Evolutionary conservation across 805 yeast species (phyloP).

Genomic region (Debaryomyces tyrocola): DNA sequence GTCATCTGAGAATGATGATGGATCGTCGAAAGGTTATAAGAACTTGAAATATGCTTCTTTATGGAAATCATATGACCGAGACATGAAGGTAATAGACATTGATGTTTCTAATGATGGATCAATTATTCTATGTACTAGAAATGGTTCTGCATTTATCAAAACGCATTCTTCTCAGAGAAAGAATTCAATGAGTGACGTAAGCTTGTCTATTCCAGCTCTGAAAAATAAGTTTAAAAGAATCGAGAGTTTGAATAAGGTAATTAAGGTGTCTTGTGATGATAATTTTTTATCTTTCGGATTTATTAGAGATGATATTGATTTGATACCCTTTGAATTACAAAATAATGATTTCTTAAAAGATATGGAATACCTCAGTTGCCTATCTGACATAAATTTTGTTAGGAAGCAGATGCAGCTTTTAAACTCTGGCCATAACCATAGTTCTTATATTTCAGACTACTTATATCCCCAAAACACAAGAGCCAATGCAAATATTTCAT

Average conservation of each 20-base stretch:
- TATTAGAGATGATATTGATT: constrained; percentile 59
- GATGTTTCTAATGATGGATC: constrained; percentile 71
- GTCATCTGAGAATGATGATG: constrained; percentile 16
- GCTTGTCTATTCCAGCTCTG: constrained; percentile 24
- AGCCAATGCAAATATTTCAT: background rate
- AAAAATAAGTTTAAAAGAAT: constrained; percentile 55
- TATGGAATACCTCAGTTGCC: constrained; percentile 54
- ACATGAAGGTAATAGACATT: constrained; percentile 61
- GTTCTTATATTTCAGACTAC: constrained; percentile 29
- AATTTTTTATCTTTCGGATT: constrained; percentile 66
- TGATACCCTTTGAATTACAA: constrained; percentile 54
- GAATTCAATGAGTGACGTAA: constrained; percentile 30
- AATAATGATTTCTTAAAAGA: constrained; percentile 51
- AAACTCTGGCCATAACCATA: constrained; percentile 24
- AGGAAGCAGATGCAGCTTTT: constrained; percentile 45
- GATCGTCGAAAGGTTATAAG: constrained; percentile 20
- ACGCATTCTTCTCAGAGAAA: constrained; percentile 25
- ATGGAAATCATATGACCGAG: constrained; percentile 66
- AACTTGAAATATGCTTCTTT: constrained; percentile 45
- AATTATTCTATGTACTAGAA: constrained; percentile 61
- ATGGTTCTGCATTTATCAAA: constrained; percentile 65
- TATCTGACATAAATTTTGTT: constrained; percentile 28
- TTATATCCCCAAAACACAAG: constrained; percentile 19
- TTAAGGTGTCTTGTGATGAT: constrained; percentile 64
- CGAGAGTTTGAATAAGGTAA: constrained; percentile 55